phyloP scores from a whole-genome alignment of 192 early-diverging fungal species.

The Backusella luteola region DNA sequence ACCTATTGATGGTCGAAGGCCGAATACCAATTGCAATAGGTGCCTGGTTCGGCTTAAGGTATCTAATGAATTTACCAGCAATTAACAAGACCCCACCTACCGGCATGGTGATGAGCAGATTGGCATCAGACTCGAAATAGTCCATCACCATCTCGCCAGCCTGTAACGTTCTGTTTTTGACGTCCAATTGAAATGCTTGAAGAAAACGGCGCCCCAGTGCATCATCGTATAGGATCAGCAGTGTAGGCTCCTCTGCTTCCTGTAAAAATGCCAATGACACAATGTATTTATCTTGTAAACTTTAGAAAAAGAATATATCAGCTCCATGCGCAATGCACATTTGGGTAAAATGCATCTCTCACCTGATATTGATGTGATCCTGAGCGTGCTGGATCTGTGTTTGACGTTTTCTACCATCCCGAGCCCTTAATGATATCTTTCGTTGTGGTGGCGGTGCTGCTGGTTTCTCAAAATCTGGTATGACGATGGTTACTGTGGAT shows the following conservation, averaged over 20 bases:
- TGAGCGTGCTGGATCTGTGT: background rate
- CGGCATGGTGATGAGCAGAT: slow-evolving; percentile 57
- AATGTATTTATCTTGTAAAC: slow-evolving; percentile 33
- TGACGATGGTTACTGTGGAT: slow-evolving; percentile 13
- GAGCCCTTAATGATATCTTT: background rate
- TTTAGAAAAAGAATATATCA: background rate
- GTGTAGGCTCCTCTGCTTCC: slow-evolving; percentile 36
- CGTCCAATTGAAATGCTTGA: slow-evolving; percentile 54
- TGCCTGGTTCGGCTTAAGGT: slow-evolving; percentile 41
- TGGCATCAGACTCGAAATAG: slow-evolving; percentile 50
- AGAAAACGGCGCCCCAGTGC: slow-evolving; percentile 52
- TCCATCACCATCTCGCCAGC: slow-evolving; percentile 29
- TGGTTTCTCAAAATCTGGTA: background rate
- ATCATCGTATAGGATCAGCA: slow-evolving; percentile 65
- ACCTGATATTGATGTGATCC: slow-evolving; percentile 21
- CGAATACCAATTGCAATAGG: slow-evolving; percentile 30
- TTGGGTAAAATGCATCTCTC: no score
- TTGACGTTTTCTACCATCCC: slow-evolving; percentile 14
- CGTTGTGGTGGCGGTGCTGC: background rate
- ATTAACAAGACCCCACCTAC: slow-evolving; percentile 59
- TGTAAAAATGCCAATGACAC: slow-evolving; percentile 54
- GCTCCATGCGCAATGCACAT: no score
- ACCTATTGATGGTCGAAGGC: slow-evolving; percentile 15
- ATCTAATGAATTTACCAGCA: slow-evolving; percentile 55
- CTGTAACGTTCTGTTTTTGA: slow-evolving; percentile 43